A percentile compares a stretch with the other conserved stretches of the same genome.
Conservation (phyloP, 495 filamentous ascomycete genomes). For the Lophium mytilinum region DNA sequence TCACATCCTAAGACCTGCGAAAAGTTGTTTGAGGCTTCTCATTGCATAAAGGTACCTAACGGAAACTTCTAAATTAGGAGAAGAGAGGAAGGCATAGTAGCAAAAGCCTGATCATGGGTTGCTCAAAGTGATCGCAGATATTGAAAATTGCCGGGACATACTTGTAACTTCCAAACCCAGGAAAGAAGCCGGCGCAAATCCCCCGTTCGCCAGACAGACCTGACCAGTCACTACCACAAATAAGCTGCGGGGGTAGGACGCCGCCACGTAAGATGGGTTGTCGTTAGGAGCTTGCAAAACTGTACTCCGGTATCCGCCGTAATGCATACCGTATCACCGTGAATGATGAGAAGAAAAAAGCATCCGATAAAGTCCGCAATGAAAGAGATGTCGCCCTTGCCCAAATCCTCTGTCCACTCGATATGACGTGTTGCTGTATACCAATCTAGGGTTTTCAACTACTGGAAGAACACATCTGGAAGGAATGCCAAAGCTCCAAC, state of each 20-base stretch:
- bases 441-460: neutral
- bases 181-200: neutral
- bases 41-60: too few relatives aligned
- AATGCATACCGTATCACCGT: neutral
- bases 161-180: neutral
- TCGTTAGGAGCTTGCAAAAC: neutral
- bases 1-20: too few relatives aligned
- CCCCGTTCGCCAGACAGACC: neutral
- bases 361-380: neutral
- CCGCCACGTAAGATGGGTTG: neutral
- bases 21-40: too few relatives aligned
- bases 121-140: neutral
- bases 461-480: conserved; percentile 11
- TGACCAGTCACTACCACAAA: neutral
- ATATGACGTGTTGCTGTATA: neutral
- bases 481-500: neutral
- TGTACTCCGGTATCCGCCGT: neutral
- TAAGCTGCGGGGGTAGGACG: neutral
- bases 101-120: too few relatives aligned
- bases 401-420: neutral
- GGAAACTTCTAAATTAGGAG: too few relatives aligned
- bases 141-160: neutral
- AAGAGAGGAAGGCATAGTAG: too few relatives aligned
- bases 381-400: neutral
- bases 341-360: neutral